These are phyloP conservation scores for Blastomyces parvus DNA, from an alignment of 2,329 filamentous ascomycete species.

Conservation along the genomic window DNA sequence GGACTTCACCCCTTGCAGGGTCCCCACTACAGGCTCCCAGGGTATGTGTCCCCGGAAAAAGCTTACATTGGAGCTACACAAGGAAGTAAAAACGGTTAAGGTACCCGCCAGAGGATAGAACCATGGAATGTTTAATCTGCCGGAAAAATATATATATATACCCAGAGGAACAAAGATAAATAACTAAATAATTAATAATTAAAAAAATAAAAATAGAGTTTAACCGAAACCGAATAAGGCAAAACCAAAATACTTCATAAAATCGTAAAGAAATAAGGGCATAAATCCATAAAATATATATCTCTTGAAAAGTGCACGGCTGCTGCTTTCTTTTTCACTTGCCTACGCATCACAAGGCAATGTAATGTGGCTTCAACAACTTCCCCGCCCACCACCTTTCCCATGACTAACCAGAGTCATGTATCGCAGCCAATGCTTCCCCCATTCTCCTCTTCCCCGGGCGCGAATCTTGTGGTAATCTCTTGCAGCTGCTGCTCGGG, in stretches of 20 bases:
- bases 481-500: neutral
- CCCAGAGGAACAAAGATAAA: too few relatives aligned
- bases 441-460: neutral
- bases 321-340: neutral
- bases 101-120: too few relatives aligned
- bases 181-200: too few relatives aligned
- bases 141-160: too few relatives aligned
- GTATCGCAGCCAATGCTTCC: neutral
- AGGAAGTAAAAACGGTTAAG: too few relatives aligned
- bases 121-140: too few relatives aligned
- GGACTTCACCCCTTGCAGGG: neutral
- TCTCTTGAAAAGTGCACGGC: neutral
- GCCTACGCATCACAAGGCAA: neutral
- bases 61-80: neutral
- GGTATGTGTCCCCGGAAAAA: neutral
- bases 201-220: too few relatives aligned
- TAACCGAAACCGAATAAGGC: too few relatives aligned
- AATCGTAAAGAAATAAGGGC: neutral
- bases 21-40: neutral
- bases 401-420: neutral
- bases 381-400: neutral
- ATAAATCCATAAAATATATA: neutral
- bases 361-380: neutral
- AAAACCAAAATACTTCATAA: neutral
- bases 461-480: neutral